Conservation (phyloP, 2,329 filamentous ascomycete species). For the Diaporthe caulivora region DNA sequence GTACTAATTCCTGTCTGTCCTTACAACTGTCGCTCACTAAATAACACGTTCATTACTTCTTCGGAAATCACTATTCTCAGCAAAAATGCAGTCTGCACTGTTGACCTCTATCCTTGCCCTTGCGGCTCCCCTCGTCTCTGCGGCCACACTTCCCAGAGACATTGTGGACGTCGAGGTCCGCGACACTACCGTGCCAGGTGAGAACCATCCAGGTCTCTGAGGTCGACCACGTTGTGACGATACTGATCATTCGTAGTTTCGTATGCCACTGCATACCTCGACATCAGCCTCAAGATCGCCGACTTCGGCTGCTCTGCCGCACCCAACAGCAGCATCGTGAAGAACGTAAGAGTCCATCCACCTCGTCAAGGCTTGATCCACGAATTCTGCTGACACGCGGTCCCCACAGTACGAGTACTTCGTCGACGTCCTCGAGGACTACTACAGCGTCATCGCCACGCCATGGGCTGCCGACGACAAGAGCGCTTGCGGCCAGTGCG, state of each 20-base stretch:
- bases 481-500: slow-evolving; percentile 28
- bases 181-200: slow-evolving; percentile 19
- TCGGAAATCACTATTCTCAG: neutral
- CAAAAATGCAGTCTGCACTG: neutral
- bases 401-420: slow-evolving; percentile 18
- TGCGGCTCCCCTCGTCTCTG: slow-evolving; percentile 11
- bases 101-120: slow-evolving; percentile 12
- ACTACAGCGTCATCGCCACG: slow-evolving; percentile 21
- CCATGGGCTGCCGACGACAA: slow-evolving; percentile 29
- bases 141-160: slow-evolving; percentile 3
- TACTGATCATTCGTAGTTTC: slow-evolving; percentile 11
- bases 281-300: slow-evolving; percentile 26
- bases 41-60: slow-evolving; percentile 3
- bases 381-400: neutral
- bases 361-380: neutral
- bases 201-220: neutral
- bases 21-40: neutral
- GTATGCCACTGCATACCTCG: slow-evolving; percentile 17
- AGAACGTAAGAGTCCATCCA: neutral
- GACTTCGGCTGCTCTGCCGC: slow-evolving; percentile 27
- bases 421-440: slow-evolving; percentile 33
- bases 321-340: slow-evolving; percentile 1
- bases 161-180: neutral
- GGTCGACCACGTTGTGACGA: neutral
- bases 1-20: neutral